These are phyloP conservation scores for Phytopythium boreale DNA, from an alignment of 352 stramenopile genomes.

Conservation along the genomic window DNA sequence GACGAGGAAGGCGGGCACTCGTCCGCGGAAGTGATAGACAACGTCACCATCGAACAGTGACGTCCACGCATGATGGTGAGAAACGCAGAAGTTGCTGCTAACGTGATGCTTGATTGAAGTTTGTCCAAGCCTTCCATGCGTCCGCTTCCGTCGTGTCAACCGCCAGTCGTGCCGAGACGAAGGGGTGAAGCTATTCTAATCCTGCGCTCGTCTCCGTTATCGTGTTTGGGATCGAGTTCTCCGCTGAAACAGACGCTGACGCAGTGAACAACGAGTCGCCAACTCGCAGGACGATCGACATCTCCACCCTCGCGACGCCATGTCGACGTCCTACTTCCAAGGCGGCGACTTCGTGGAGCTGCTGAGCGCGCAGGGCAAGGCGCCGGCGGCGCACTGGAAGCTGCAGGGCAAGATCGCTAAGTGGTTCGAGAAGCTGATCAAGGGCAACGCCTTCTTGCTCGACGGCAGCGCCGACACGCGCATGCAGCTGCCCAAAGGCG, in stretches of 20 bases:
- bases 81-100: not conserved
- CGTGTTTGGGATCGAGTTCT: not conserved
- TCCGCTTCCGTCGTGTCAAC: not conserved
- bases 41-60: not conserved
- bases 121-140: not conserved
- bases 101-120: not conserved
- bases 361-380: constrained; percentile 73
- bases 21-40: not conserved
- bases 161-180: not conserved
- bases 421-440: constrained; percentile 79
- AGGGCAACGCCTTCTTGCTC: constrained; percentile 74
- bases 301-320: not conserved
- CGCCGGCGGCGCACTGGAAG: constrained; percentile 64
- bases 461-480: constrained; percentile 74
- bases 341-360: constrained; percentile 81
- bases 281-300: not conserved
- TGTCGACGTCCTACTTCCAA: constrained; percentile 60
- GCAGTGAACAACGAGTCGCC: not conserved
- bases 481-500: constrained; percentile 77
- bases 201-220: not conserved
- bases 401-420: constrained; percentile 76
- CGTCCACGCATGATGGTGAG: not conserved
- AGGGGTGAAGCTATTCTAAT: not conserved
- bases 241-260: not conserved
- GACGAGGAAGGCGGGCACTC: not conserved